Percentiles rank a stretch among this genome's conserved stretches.
Conservation (phyloP, 2,329 filamentous ascomycete genomes). For the Madurella mycetomatis region DNA sequence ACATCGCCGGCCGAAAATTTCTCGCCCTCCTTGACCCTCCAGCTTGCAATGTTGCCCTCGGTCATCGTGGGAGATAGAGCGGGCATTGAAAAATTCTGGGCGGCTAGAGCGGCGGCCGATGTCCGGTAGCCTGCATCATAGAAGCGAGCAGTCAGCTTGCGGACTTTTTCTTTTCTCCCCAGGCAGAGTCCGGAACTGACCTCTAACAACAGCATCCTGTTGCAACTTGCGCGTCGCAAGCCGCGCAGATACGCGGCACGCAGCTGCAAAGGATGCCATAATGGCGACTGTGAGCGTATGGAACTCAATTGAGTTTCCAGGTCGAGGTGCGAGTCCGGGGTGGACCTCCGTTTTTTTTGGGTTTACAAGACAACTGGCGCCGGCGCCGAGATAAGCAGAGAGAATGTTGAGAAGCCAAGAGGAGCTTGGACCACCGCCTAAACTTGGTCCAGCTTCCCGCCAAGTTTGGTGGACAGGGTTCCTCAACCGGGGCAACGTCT, state of each 20-base stretch:
- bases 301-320: slow-evolving; percentile 11
- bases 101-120: slow-evolving; percentile 60
- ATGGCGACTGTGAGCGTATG: slow-evolving; percentile 24
- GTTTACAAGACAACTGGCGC: neutral
- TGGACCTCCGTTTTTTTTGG: slow-evolving; percentile 1
- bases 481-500: too few relatives aligned
- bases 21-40: slow-evolving; percentile 86
- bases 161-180: slow-evolving; percentile 2
- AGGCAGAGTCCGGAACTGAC: slow-evolving; percentile 35
- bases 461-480: too few relatives aligned
- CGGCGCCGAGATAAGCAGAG: neutral
- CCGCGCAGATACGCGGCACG: slow-evolving; percentile 60
- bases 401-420: slow-evolving; percentile 2
- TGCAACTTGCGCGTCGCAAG: slow-evolving; percentile 51
- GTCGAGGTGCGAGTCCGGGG: slow-evolving; percentile 7
- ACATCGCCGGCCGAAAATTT: slow-evolving; percentile 79
- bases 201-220: slow-evolving; percentile 52
- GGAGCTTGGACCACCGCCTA: slow-evolving; percentile 6
- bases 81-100: slow-evolving; percentile 87
- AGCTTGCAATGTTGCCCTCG: slow-evolving; percentile 80
- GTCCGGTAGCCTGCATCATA: slow-evolving; percentile 56
- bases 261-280: slow-evolving; percentile 65
- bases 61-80: slow-evolving; percentile 91
- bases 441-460: slow-evolving; percentile 2
- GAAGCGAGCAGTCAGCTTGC: neutral